Evolutionary conservation across 1,139 yeast genomes (phyloP).

Genomic region (Zygosaccharomyces sapae): DNA sequence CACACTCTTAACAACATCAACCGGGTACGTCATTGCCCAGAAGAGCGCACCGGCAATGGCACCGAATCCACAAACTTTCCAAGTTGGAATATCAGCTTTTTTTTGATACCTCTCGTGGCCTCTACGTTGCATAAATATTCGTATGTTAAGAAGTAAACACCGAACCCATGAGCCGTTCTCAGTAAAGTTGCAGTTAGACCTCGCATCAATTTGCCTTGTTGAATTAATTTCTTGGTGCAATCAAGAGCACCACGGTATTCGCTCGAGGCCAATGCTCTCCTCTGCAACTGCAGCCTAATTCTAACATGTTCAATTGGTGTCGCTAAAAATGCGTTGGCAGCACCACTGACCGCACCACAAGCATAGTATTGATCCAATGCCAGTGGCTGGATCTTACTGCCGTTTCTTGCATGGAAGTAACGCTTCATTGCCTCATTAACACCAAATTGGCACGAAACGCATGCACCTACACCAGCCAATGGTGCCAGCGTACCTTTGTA

Average conservation of each 20-base stretch:
- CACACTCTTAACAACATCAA: conserved; percentile 81
- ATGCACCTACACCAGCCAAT: conserved; percentile 87
- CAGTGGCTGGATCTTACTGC: conserved; percentile 41
- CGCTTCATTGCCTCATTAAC: conserved; percentile 94
- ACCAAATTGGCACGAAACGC: conserved; percentile 82
- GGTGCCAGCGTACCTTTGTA: conserved; percentile 89
- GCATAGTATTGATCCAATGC: conserved; percentile 59
- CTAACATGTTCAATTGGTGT: conserved; percentile 92
- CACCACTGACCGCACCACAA: conserved; percentile 85
- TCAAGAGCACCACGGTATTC: conserved; percentile 75
- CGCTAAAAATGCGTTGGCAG: conserved; percentile 82
- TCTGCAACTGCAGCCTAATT: conserved; percentile 83
- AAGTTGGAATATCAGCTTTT: conserved; percentile 70
- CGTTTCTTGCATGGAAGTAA: conserved; percentile 38
- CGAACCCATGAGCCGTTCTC: conserved; percentile 85
- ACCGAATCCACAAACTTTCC: conserved; percentile 77
- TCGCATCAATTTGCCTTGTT: conserved; percentile 65
- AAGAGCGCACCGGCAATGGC: conserved; percentile 82
- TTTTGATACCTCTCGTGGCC: conserved; percentile 39
- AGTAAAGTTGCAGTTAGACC: conserved; percentile 76
- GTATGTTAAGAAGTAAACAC: conserved; percentile 81
- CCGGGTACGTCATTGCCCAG: conserved; percentile 79
- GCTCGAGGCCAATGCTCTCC: conserved; percentile 40
- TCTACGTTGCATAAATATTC: conserved; percentile 78
- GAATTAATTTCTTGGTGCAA: conserved; percentile 55